A percentile compares a stretch with the other conserved stretches of the same genome.
These are phyloP conservation scores for Coemansia sp. DNA, from an alignment of 192 early-diverging fungal genomes.

Conservation along the genomic window DNA sequence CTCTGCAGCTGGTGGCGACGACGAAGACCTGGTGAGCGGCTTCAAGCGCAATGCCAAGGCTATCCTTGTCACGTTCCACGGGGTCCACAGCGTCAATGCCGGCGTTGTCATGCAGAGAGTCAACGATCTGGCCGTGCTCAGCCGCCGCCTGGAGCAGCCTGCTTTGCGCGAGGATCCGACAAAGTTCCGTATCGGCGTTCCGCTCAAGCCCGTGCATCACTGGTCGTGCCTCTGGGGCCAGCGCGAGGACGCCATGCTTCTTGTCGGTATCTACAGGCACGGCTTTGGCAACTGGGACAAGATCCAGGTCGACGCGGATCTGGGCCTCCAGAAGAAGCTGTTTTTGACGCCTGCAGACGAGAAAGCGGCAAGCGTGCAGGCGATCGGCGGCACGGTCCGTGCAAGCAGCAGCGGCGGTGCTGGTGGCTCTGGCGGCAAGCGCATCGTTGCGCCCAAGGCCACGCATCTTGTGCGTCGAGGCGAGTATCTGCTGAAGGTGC, in stretches of 20 bases:
- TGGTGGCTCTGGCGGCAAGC: slow-evolving; percentile 33
- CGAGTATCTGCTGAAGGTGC: slow-evolving; percentile 84
- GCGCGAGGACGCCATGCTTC: slow-evolving; percentile 92
- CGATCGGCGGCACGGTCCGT: slow-evolving; percentile 23
- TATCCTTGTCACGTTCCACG: slow-evolving; percentile 71
- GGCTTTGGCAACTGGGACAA: slow-evolving; percentile 90
- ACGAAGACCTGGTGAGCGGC: slow-evolving; percentile 45
- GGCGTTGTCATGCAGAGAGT: slow-evolving; percentile 71
- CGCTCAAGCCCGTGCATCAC: slow-evolving; percentile 78
- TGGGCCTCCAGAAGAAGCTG: slow-evolving; percentile 87
- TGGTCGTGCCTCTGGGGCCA: slow-evolving; percentile 87
- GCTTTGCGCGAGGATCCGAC: slow-evolving; percentile 52
- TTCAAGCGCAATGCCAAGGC: slow-evolving; percentile 65
- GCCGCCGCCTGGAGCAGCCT: slow-evolving; percentile 57
- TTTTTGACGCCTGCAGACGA: slow-evolving; percentile 60
- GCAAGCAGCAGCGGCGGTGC: slow-evolving; percentile 14
- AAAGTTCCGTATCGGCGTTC: slow-evolving; percentile 75
- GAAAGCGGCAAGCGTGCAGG: slow-evolving; percentile 45
- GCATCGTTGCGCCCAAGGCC: slow-evolving; percentile 69
- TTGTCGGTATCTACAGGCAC: slow-evolving; percentile 90
- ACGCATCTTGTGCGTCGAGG: slow-evolving; percentile 83
- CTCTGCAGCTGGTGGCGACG: slow-evolving; percentile 32
- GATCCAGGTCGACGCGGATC: slow-evolving; percentile 73
- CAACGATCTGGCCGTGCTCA: slow-evolving; percentile 68
- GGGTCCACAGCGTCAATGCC: slow-evolving; percentile 83